Percentiles rank a stretch among this genome's conserved stretches.
Evolutionary conservation across 2,329 filamentous ascomycete species (phyloP).

Genomic region (Clarireedia homoeocarpa): DNA sequence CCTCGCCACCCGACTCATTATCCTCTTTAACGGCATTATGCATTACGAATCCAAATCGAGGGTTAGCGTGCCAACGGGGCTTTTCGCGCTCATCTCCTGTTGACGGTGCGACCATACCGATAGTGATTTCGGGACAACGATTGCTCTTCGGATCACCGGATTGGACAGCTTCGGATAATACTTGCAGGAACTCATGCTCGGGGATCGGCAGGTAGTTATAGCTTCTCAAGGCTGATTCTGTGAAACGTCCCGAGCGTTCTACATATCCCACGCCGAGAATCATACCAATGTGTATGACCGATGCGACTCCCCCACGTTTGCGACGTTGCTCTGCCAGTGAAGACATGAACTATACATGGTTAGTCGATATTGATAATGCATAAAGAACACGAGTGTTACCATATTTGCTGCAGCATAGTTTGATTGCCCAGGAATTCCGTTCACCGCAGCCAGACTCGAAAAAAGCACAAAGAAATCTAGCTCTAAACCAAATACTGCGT

Average conservation of each 20-base stretch:
- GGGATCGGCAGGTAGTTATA: constrained; percentile 12
- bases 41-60: background rate
- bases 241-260: background rate
- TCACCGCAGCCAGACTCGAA: constrained; percentile 29
- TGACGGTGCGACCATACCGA: background rate
- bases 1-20: background rate
- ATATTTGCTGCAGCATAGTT: constrained; percentile 36
- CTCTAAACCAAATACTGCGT: constrained; percentile 26
- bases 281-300: constrained; percentile 44
- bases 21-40: background rate
- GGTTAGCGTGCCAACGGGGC: background rate
- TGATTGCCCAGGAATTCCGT: constrained; percentile 30
- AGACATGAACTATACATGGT: constrained; percentile 32
- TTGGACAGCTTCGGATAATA: constrained; percentile 36
- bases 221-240: background rate
- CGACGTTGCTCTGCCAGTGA: constrained; percentile 34
- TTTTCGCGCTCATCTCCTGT: background rate
- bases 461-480: constrained; percentile 38
- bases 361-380: background rate
- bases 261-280: constrained; percentile 37
- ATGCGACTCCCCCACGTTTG: constrained; percentile 35
- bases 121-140: constrained; percentile 3
- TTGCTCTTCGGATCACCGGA: constrained; percentile 19
- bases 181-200: constrained; percentile 35
- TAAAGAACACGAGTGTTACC: background rate